Evolutionary conservation across 768 basidiomycete species (phyloP).

Genomic region (Amanita molliuscula): DNA sequence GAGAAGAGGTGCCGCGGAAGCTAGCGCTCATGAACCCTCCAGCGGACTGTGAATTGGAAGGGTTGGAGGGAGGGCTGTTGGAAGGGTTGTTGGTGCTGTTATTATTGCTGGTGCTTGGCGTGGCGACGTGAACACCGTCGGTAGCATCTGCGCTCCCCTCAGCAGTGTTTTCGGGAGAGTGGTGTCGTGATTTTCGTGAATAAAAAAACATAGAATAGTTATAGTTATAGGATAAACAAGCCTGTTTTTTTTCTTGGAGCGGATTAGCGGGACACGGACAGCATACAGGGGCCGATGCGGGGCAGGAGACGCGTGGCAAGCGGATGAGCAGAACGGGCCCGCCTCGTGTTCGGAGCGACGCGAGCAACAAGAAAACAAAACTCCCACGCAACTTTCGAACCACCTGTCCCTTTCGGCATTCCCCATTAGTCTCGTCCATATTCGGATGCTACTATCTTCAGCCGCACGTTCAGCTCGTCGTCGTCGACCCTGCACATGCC

Average conservation of each 20-base stretch:
- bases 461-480: neutral
- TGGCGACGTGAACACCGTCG: constrained; percentile 14
- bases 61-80: constrained; percentile 4
- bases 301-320: neutral
- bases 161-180: constrained; percentile 16
- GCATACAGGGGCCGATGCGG: neutral
- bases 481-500: neutral
- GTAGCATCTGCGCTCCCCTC: constrained; percentile 7
- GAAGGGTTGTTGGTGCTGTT: constrained; percentile 9
- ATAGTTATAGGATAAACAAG: constrained; percentile 12
- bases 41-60: constrained; percentile 8
- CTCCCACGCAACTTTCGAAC: neutral
- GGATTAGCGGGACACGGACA: neutral
- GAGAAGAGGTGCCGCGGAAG: constrained; percentile 17
- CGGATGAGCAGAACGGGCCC: neutral
- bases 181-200: constrained; percentile 30
- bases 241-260: constrained; percentile 8
- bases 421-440: neutral
- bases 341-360: constrained; percentile 6
- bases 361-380: constrained; percentile 1
- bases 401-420: neutral
- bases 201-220: constrained; percentile 16
- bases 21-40: constrained; percentile 10
- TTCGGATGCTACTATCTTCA: neutral
- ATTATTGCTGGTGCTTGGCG: constrained; percentile 16